These are phyloP conservation scores for Datisca glomerata DNA, from an alignment of 306 rosid species.

Conservation along the genomic window DNA sequence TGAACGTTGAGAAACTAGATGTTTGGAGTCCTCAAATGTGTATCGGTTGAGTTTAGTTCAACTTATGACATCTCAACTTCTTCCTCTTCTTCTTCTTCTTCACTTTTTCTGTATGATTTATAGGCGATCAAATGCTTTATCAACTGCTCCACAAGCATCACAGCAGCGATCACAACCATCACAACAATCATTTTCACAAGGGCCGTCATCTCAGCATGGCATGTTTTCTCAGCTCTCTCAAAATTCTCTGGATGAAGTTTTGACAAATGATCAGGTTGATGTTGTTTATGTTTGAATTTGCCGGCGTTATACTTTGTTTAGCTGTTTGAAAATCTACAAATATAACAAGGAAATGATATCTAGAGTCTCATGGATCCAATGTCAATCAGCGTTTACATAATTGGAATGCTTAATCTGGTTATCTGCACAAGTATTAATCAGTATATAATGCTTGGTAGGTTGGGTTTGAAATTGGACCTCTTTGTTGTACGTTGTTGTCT, in stretches of 20 bases:
- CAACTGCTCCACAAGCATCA: slow-evolving; percentile 57
- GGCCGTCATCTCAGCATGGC: slow-evolving; percentile 73
- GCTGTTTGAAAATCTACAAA: not conserved
- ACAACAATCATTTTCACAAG: slow-evolving; percentile 83
- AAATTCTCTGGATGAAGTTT: slow-evolving; percentile 54
- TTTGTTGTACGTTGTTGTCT: too few relatives aligned
- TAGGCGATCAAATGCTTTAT: slow-evolving; percentile 37
- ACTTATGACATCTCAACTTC: too few relatives aligned
- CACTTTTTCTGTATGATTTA: slow-evolving; percentile 7
- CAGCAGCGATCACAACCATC: slow-evolving; percentile 82
- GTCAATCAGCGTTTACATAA: not conserved
- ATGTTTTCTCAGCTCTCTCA: slow-evolving; percentile 75
- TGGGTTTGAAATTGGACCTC: too few relatives aligned
- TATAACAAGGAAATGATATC: not conserved
- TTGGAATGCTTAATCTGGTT: too few relatives aligned
- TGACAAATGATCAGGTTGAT: slow-evolving; percentile 67
- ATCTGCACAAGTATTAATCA: too few relatives aligned
- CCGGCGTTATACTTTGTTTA: not conserved
- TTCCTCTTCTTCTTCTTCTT: too few relatives aligned
- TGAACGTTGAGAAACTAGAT: too few relatives aligned
- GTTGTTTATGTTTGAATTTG: slow-evolving; percentile 8
- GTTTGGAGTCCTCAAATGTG: too few relatives aligned
- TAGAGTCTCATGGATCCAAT: not conserved
- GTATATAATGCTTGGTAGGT: too few relatives aligned
- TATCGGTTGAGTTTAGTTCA: too few relatives aligned